These are phyloP conservation scores for Pseudogymnoascus sp. DNA, from an alignment of 2,329 filamentous ascomycete species.

Conservation along the genomic window DNA sequence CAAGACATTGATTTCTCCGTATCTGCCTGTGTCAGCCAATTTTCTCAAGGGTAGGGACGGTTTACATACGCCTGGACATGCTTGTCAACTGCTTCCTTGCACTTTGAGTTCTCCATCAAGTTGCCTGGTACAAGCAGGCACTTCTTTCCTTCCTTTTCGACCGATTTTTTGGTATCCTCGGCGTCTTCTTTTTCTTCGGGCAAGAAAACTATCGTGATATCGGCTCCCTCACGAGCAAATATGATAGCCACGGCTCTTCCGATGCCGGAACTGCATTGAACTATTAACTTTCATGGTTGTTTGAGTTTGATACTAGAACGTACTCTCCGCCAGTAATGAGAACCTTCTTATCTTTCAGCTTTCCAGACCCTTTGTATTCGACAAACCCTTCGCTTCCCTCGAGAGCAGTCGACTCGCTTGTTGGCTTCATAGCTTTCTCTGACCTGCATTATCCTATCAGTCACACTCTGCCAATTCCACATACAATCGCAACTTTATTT, in stretches of 20 bases:
- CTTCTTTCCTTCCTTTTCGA: constrained; percentile 50
- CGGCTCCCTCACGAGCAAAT: constrained; percentile 55
- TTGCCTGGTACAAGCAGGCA: background rate
- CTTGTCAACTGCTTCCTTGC: constrained; percentile 7
- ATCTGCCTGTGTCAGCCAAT: background rate
- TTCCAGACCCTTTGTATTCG: background rate
- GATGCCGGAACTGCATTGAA: constrained; percentile 39
- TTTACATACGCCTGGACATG: background rate
- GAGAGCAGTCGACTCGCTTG: constrained; percentile 9
- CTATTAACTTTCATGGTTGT: background rate
- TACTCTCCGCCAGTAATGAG: constrained; percentile 52
- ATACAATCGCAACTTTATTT: background rate
- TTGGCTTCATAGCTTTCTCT: constrained; percentile 6
- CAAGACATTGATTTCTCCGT: constrained; percentile 3
- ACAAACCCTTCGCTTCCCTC: background rate
- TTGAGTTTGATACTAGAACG: background rate
- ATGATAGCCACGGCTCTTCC: constrained; percentile 52
- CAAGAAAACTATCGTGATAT: constrained; percentile 43
- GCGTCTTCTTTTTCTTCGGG: constrained; percentile 66
- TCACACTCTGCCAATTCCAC: background rate
- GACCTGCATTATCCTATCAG: background rate
- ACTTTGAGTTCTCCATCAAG: background rate
- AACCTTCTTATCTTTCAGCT: constrained; percentile 29
- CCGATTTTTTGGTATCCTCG: constrained; percentile 59
- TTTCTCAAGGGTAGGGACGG: too few relatives aligned